phyloP scores from a whole-genome alignment of 805 yeast species.

The Vanderwaltozyma tropicalis region DNA sequence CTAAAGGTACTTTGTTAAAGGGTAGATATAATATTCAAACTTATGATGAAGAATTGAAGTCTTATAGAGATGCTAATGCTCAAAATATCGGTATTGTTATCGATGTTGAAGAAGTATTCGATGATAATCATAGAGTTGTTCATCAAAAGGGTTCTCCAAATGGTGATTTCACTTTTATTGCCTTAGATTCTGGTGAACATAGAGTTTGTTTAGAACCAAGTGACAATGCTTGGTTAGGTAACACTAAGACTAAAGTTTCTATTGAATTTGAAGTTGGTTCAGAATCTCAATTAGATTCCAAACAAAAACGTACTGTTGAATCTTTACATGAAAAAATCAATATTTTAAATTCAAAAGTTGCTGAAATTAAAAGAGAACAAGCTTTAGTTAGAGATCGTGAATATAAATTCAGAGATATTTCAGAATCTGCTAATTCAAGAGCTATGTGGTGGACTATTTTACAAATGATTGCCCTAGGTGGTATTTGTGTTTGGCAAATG shows the following conservation, averaged over 20 bases:
- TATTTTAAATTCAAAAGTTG: slow-evolving; percentile 43
- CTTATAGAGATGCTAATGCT: slow-evolving; percentile 28
- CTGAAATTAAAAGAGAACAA: slow-evolving; percentile 57
- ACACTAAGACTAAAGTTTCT: slow-evolving; percentile 44
- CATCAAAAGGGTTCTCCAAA: slow-evolving; percentile 53
- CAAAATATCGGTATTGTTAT: slow-evolving; percentile 32
- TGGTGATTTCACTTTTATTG: slow-evolving; percentile 66
- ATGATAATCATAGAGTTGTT: slow-evolving; percentile 65
- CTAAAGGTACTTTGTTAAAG: slow-evolving; percentile 38
- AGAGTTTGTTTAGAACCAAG: slow-evolving; percentile 55
- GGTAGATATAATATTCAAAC: slow-evolving; percentile 42
- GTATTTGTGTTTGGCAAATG: slow-evolving; percentile 65
- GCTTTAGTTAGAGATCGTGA: slow-evolving; percentile 63
- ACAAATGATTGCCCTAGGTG: slow-evolving; percentile 53
- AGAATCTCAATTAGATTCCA: slow-evolving; percentile 55
- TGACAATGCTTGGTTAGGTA: slow-evolving; percentile 51
- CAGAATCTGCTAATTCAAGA: slow-evolving; percentile 58
- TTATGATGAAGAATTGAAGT: slow-evolving; percentile 29
- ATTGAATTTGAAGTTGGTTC: slow-evolving; percentile 62
- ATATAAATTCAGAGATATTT: slow-evolving; percentile 57
- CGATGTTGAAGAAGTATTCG: slow-evolving; percentile 57
- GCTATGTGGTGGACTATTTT: slow-evolving; percentile 67
- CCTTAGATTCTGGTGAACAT: slow-evolving; percentile 70
- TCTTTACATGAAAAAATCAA: slow-evolving; percentile 48
- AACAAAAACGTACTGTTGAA: slow-evolving; percentile 48